These are phyloP conservation scores for Cercospora citrullina DNA, from an alignment of 2,329 filamentous ascomycete species.

Conservation along the genomic window DNA sequence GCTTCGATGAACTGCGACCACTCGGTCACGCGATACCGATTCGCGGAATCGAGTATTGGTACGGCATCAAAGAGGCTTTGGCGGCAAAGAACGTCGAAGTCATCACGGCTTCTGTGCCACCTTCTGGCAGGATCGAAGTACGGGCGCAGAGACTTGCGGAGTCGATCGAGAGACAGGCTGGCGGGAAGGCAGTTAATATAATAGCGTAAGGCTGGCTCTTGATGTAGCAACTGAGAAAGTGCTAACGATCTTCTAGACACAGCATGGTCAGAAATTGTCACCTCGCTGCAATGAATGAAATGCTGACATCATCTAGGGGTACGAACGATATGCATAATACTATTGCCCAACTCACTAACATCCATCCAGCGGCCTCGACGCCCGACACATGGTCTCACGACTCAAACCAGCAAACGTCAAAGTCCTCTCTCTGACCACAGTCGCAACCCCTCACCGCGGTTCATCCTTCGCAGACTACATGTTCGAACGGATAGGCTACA, in stretches of 20 bases:
- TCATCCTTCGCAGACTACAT: conserved; percentile 64
- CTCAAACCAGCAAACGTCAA: conserved; percentile 66
- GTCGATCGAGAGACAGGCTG: conserved; percentile 54
- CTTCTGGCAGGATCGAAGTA: conserved; percentile 60
- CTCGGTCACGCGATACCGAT: conserved; percentile 54
- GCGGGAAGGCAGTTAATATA: conserved; percentile 62
- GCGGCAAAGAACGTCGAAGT: conserved; percentile 58
- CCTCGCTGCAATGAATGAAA: background rate
- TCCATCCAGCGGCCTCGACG: conserved; percentile 59
- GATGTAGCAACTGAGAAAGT: background rate
- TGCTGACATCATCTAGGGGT: conserved; percentile 27
- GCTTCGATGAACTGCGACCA: conserved; percentile 61
- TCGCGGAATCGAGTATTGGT: conserved; percentile 61
- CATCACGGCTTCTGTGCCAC: conserved; percentile 61
- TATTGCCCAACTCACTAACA: background rate
- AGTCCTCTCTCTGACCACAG: conserved; percentile 67
- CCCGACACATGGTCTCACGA: conserved; percentile 63
- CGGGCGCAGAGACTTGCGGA: conserved; percentile 56
- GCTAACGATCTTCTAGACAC: conserved; percentile 23
- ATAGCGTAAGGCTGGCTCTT: conserved; percentile 53
- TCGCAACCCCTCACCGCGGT: conserved; percentile 62
- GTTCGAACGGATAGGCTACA: conserved; percentile 57
- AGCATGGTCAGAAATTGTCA: conserved; percentile 23
- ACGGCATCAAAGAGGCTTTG: conserved; percentile 61
- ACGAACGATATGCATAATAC: conserved; percentile 4